phyloP scores from a whole-genome alignment of 768 basidiomycete genomes.

The Leucocoprinus sp. region DNA sequence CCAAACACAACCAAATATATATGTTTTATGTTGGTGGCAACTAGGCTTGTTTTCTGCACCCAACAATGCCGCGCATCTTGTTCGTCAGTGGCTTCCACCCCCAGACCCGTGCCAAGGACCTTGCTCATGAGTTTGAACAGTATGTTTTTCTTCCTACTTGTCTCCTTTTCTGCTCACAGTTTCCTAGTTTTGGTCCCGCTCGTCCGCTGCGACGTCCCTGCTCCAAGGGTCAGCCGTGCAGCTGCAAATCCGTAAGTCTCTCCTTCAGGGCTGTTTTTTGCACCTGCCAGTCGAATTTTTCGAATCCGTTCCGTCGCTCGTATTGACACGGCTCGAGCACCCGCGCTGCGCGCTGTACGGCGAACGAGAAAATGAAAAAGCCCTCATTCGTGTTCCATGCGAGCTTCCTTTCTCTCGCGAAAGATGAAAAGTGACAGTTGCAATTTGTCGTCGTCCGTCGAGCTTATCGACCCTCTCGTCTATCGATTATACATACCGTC shows the following conservation, averaged over 20 bases:
- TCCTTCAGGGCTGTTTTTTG: slow-evolving; percentile 14
- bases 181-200: slow-evolving; percentile 66
- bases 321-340: slow-evolving; percentile 22
- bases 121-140: slow-evolving; percentile 87
- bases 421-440: background rate
- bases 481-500: slow-evolving; percentile 9
- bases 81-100: slow-evolving; percentile 85
- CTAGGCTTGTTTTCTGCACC: slow-evolving; percentile 5
- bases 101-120: slow-evolving; percentile 72
- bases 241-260: slow-evolving; percentile 76
- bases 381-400: slow-evolving; percentile 2
- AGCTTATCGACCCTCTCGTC: slow-evolving; percentile 6
- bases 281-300: slow-evolving; percentile 16
- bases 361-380: background rate
- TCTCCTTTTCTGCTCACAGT: background rate
- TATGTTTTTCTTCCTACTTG: slow-evolving; percentile 23
- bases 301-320: slow-evolving; percentile 7
- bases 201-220: slow-evolving; percentile 85
- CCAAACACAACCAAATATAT: slow-evolving; percentile 16
- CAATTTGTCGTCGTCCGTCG: slow-evolving; percentile 4
- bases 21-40: slow-evolving; percentile 7
- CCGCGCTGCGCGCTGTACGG: slow-evolving; percentile 2
- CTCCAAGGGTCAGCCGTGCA: slow-evolving; percentile 70
- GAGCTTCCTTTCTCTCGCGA: slow-evolving; percentile 10
- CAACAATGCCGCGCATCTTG: slow-evolving; percentile 69